Evolutionary conservation across 352 stramenopile species (phyloP), one percentile per base, ranked within the genome.

Genomic region (Heterotrichella gracilis): DNA sequence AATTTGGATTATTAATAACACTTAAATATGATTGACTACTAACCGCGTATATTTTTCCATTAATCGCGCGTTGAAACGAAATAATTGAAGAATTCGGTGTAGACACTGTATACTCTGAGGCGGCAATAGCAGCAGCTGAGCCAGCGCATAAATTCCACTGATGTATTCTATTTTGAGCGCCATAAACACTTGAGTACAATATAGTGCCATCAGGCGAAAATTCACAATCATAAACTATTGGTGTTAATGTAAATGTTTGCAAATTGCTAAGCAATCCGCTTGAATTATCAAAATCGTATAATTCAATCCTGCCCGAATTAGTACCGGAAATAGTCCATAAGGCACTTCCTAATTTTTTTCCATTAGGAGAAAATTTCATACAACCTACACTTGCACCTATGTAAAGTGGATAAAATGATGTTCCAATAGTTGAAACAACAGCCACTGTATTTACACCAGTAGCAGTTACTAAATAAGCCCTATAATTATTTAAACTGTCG

Each of bases 1-100:
- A 53, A 53, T 53, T 53, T 53, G 32, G 32, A n/a, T 53, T 53
- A n/a, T 53, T 53, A 53, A 53, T 53, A n/a, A 53, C 32, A n/a
- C n/a, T 9, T n/a, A 53, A 53, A n/a, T n/a, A n/a, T 17, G 9
- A 17, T n/a, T 53, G 32, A 17, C 9, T 17, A 17, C 9, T n/a
- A 17, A n/a, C 32, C n/a, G n/a, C n/a, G 32, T 53, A 53, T 17
- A 53, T 53, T 53, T 53, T 53, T 9, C 32, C 32, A n/a, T 53
- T n/a, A 53, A 53, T 53, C 9, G 32, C 32, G n/a, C 32, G 32
- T 53, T 53, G 32, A 17, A 53, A 17, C 9, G 32, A 53, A 53
- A 9, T n/a, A 9, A 53, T n/a, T 53, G 9, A 9, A 53, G 32
- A n/a, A 53, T 53, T 53, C 9, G 32, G 32, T 17, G n/a, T 53